Base-by-base conservation (phyloP, 495 filamentous ascomycete genomes). In the Jackrogersella minutella region DNA sequence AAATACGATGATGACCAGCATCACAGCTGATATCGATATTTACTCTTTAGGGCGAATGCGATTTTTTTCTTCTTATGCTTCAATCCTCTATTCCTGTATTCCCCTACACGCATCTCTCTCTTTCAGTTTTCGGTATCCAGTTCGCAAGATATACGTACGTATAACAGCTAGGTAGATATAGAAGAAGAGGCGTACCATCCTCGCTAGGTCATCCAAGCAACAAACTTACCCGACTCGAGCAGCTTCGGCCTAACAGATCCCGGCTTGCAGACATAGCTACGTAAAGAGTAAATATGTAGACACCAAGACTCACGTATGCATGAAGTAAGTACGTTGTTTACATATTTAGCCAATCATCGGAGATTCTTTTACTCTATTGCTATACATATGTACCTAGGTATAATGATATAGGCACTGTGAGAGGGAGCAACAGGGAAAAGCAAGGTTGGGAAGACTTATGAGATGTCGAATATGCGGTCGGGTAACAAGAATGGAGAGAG, bases 271-370 rank as follows among this genome's bases (percentile, higher is more conserved):
- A n/a, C n/a, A 7, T 30, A 30, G 26, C 37, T 3, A 58, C 10
- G 2, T 31, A 24, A 22, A 55, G 30, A 22, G 53, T n/a, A 43
- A 30, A 53, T 49, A 50, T 64, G 53, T 39, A 52, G 46, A 58
- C 44, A 53, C 24, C 22, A 41, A 43, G 22, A 51, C 36, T 28
- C 28, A 34, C 34, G 9, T 24, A 46, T 43, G 44, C 33, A 24
- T 33, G 16, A 33, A 37, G 22, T 24, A 34, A 16, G 31, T 47
- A 28, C 19, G 39, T 11, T 55, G 34, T 24, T 46, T 57, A 21
- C 28, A 40, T 67, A 58, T 68, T 68, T 59, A 63, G 65, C 58
- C 65, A 63, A 44, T 54, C 65, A 59, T 62, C 30, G 58, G 44
- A 24, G 3, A 30, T 30, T 30, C 51, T 51, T 56, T 56, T 39